Evolutionary conservation across 495 filamentous ascomycete species (phyloP).

Genomic region (Pseudomonodictys pantanalensis): DNA sequence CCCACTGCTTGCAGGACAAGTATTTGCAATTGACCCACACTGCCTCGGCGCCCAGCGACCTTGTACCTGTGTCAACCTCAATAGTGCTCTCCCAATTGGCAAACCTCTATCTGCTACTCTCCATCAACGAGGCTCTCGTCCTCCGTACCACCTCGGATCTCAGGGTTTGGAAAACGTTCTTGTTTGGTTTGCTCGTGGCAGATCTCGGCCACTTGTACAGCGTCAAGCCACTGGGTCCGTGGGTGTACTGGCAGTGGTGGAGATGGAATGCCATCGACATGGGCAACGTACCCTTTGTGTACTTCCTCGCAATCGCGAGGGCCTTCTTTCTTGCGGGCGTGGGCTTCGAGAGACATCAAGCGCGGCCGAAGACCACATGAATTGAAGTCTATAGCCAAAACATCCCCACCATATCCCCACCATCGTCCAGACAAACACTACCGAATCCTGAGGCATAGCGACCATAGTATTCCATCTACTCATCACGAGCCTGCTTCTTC

Average conservation of each 20-base stretch:
- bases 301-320: conserved; percentile 54
- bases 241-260: conserved; percentile 55
- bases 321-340: conserved; percentile 55
- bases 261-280: conserved; percentile 64
- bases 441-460: no score
- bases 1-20: conserved; percentile 52
- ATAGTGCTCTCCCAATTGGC: conserved; percentile 62
- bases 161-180: conserved; percentile 60
- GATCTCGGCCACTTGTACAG: conserved; percentile 68
- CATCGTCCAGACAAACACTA: not conserved
- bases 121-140: conserved; percentile 66
- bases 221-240: conserved; percentile 48
- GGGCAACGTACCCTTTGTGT: conserved; percentile 64
- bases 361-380: conserved; percentile 9
- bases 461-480: no score
- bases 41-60: conserved; percentile 42
- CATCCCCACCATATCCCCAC: not conserved
- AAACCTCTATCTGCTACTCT: conserved; percentile 65
- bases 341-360: conserved; percentile 40
- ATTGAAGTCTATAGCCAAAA: not conserved
- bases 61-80: conserved; percentile 45
- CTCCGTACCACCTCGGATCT: conserved; percentile 60
- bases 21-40: conserved; percentile 61
- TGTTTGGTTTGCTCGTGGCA: conserved; percentile 60
- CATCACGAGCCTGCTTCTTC: no score